These are phyloP conservation scores for Chrysanthemum makinoi DNA, from an alignment of 129 eudicot species.

Conservation along the genomic window DNA sequence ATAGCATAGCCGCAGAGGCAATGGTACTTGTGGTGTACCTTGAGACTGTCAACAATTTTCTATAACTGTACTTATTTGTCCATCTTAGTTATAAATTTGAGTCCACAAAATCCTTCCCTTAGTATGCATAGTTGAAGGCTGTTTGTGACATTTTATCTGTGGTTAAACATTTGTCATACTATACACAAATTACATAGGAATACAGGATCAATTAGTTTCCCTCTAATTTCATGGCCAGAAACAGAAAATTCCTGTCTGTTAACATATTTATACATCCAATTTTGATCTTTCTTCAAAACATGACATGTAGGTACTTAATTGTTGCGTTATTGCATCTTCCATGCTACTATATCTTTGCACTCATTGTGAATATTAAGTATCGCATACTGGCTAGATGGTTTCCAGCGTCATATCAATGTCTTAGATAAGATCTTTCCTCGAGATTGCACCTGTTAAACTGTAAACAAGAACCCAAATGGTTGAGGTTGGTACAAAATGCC, in stretches of 20 bases:
- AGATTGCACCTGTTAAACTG: constrained; percentile 15
- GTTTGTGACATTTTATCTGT: not conserved
- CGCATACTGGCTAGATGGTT: constrained; percentile 56
- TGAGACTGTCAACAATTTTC: not conserved
- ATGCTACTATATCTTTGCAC: constrained; percentile 56
- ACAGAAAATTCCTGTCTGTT: not conserved
- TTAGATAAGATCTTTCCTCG: constrained; percentile 30
- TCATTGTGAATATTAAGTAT: constrained; percentile 46
- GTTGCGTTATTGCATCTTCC: constrained; percentile 76
- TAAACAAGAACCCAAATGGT: constrained; percentile 9
- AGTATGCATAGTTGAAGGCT: not conserved
- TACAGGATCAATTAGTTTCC: too few relatives aligned
- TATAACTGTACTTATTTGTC: not conserved
- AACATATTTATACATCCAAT: not conserved
- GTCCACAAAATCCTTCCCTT: not conserved
- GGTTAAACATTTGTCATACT: not conserved
- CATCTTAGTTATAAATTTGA: not conserved
- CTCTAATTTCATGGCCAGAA: not conserved
- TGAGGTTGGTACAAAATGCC: constrained; percentile 16
- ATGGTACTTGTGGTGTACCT: not conserved
- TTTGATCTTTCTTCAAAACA: not conserved
- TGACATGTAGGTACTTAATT: constrained; percentile 32
- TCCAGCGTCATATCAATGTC: constrained; percentile 47
- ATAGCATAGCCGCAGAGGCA: not conserved
- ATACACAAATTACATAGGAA: not conserved